Conservation (phyloP, 2,329 filamentous ascomycete species). For the Podosphaera leucotricha region DNA sequence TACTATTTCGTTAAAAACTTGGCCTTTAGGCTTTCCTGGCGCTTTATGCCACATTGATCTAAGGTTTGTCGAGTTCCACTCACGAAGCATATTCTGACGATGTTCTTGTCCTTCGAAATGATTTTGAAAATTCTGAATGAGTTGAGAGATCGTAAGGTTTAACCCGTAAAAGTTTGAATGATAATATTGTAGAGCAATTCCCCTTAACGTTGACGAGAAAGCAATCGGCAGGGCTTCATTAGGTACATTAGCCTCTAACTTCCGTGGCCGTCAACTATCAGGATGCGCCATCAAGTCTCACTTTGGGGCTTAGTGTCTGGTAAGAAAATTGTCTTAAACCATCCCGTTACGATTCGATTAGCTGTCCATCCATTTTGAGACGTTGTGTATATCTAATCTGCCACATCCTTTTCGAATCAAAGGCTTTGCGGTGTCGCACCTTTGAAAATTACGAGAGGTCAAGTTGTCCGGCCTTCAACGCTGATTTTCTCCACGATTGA, state of each 20-base stretch:
- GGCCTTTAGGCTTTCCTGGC: not conserved
- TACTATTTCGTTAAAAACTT: not conserved
- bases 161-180: not conserved
- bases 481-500: not conserved
- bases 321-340: no score
- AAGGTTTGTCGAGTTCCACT: not conserved
- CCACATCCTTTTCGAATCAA: not conserved
- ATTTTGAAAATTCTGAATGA: not conserved
- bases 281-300: no score
- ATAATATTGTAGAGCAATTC: not conserved
- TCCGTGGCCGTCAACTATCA: no score
- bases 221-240: not conserved
- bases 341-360: no score
- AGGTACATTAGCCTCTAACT: not conserved
- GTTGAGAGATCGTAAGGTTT: not conserved
- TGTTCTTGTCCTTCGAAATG: constrained; percentile 1
- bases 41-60: not conserved
- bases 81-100: not conserved
- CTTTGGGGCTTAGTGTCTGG: no score
- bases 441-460: not conserved
- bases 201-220: not conserved
- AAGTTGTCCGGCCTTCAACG: not conserved
- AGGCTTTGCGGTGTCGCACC: not conserved
- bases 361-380: no score
- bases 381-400: no score